Evolutionary conservation across 2,329 filamentous ascomycete species (phyloP).

Genomic region (Tolypocladium album): DNA sequence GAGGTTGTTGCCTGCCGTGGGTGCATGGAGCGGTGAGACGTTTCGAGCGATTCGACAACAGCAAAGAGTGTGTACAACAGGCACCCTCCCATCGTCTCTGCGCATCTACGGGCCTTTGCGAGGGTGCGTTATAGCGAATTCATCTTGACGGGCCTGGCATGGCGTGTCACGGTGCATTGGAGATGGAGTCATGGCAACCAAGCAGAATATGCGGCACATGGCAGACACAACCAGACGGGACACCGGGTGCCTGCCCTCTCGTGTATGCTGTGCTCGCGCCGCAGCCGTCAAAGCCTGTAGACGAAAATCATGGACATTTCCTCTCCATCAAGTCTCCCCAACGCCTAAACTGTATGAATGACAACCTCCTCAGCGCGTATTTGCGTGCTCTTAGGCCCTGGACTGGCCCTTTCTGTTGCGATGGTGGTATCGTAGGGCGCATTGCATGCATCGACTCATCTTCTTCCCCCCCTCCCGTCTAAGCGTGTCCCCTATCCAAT

Average conservation of each 20-base stretch:
- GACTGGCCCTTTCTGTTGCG: neutral
- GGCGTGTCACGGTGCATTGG: neutral
- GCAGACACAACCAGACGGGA: neutral
- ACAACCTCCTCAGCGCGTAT: neutral
- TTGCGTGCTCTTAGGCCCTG: neutral
- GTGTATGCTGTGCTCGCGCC: neutral
- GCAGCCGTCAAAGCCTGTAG: neutral
- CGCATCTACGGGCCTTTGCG: neutral
- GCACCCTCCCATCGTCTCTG: neutral
- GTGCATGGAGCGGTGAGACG: neutral
- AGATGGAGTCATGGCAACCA: neutral
- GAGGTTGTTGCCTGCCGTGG: too few relatives aligned
- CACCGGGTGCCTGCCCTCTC: neutral
- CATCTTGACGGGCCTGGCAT: neutral
- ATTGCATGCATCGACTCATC: neutral
- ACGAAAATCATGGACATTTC: neutral
- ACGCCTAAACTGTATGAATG: conserved; percentile 13
- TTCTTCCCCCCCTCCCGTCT: neutral
- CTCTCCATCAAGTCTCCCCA: conserved; percentile 14
- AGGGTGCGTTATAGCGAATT: neutral
- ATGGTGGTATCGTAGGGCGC: conserved; percentile 2
- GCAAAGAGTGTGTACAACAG: too few relatives aligned
- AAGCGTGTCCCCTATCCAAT: conserved; percentile 5
- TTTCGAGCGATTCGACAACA: neutral
- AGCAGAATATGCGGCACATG: neutral